Evolutionary conservation across 495 filamentous ascomycete genomes (phyloP), one percentile per base, ranked within the genome.

Genomic region (Choiromyces venosus): DNA sequence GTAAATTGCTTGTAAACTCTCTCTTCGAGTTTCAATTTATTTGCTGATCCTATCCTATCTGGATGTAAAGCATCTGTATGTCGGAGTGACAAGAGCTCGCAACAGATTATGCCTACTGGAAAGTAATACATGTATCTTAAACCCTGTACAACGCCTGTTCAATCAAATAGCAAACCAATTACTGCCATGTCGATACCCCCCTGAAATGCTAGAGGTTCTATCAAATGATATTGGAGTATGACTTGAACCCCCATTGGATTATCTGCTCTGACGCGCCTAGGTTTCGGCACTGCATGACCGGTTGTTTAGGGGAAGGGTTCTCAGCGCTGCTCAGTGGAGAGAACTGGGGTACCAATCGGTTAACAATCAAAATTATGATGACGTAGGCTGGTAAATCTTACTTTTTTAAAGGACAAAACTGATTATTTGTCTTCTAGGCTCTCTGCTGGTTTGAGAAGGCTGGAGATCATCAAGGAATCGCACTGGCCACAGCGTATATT

Each of bases 301-400:
- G 0, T 68, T 75, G 19, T 25, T 33, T 33, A 64, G 65, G 61
- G 39, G 52, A 21, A 72, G 69, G 29, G 46, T 39, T 8, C 72
- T 74, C 0, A 76, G 68, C 33, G 52, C 46, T 9, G 37, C 52
- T 18, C 46, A 74, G 38, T 78, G 76, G 76, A 71, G 73, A 7
- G 76, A 78, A n/a, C 73, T 69, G 7, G 75, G 71, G 40, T 67
- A 78, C 25, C 75, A 78, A 21, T 66, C 67, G 16, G 74, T 78
- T 64, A 75, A 78, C 12, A 44, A 68, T 9, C 40, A 71, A 12
- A 33, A 73, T 29, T 78, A 78, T 37, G 71, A 69, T 18, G 67
- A 78, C 37, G 76, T 71, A 68, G 29, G 46, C n/a, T 29, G 9
- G 33, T 52, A 1, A 4, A 36, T 25, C 5, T 35, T n/a, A 19